phyloP scores from a whole-genome alignment of 345 rosid species.

The Ceriops tagal region DNA sequence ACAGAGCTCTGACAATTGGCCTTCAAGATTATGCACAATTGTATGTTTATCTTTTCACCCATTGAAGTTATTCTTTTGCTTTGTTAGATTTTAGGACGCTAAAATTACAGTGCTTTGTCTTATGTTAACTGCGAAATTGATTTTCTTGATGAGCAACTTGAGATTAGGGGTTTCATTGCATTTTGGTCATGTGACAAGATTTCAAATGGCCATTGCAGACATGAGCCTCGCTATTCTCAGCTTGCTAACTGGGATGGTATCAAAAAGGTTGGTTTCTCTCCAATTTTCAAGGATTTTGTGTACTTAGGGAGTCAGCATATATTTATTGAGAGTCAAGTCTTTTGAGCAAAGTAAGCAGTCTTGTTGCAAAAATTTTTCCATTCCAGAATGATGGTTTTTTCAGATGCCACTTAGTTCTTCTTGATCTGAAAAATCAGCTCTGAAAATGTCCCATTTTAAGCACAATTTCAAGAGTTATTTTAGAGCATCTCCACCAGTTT shows the following conservation, averaged over 20 bases:
- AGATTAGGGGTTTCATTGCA: background rate
- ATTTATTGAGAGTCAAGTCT: background rate
- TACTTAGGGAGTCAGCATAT: background rate
- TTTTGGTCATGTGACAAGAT: conserved; percentile 8
- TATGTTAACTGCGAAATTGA: background rate
- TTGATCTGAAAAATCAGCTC: background rate
- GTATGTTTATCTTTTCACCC: conserved; percentile 43
- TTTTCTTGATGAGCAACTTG: background rate
- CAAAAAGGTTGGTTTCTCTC: conserved; percentile 50
- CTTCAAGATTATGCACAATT: conserved; percentile 87
- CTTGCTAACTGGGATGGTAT: conserved; percentile 98
- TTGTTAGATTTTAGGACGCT: background rate
- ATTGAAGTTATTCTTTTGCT: background rate
- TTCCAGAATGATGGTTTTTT: no score
- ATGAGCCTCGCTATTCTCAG: conserved; percentile 76
- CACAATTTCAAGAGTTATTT: background rate
- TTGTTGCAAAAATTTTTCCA: background rate
- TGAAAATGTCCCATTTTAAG: background rate
- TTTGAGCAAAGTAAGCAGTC: background rate
- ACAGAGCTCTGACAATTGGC: conserved; percentile 80
- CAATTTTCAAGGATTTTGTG: conserved; percentile 7
- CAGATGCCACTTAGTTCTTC: background rate
- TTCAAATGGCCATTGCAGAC: conserved; percentile 47
- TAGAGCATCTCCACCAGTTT: background rate
- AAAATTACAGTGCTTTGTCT: background rate